Base-by-base conservation (phyloP, 1,139 yeast genomes). In the Hemisphaericaspora subhashii region DNA sequence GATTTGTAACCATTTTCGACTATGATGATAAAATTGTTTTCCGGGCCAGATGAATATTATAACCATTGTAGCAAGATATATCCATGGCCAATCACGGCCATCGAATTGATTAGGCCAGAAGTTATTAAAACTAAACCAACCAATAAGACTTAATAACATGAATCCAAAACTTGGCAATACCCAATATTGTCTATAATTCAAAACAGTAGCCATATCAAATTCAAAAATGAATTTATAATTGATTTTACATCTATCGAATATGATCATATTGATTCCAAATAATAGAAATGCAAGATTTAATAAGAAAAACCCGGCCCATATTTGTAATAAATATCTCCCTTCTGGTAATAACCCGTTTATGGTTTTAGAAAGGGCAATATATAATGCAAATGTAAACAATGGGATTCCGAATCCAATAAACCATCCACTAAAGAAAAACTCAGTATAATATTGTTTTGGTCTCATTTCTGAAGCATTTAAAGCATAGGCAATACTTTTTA, bases 221-320 rank as follows among this genome's bases (percentile, higher is more conserved):
- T 92, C 98, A 66, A 92, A 90, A 46, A 92, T 89, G 54, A 92
- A 90, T 52, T 85, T 85, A 59, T 92, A 92, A 59, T 90, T 92
- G 54, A 92, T 84, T 53, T 86, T 86, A 61, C 67, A 83, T 36
- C 63, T 58, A 21, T 81, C 76, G 89, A 96, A 92, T 4, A 85
- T 79, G 42, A 71, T 64, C 56, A 94, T 79, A 56, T 86, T 82
- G 28, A 86, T 44, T 8, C 83, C 82, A 56, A 90, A 83, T 10
- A 88, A 62, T 14, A 83, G 52, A 11, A 81, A 63, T 53, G 84
- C 73, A 13, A 89, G 51, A 31, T 76, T 68, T 5, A 84, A 60
- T 41, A 89, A 55, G 48, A 89, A 78, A 58, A 88, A 88, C 1
- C 98, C 98, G 5, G 83, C 97, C 96, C 96, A 92, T 4, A 92